phyloP scores from a whole-genome alignment of 768 basidiomycete genomes.

The Lactifluus rugatus region DNA sequence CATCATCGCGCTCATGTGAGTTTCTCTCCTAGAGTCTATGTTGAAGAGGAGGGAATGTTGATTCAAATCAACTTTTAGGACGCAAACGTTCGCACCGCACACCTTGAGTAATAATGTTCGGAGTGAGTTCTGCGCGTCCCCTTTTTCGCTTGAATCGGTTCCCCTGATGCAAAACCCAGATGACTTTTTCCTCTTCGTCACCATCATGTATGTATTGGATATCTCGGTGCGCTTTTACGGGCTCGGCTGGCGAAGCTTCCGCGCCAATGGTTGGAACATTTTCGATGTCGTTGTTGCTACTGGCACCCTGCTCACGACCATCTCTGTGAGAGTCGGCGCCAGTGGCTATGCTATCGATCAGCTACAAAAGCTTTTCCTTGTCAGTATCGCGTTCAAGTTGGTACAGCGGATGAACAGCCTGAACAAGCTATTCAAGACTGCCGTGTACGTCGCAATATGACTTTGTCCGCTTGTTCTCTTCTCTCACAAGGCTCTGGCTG shows the following conservation, averaged over 20 bases:
- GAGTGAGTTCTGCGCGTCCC: conserved; percentile 36
- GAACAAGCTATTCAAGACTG: conserved; percentile 95
- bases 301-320: conserved; percentile 77
- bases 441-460: conserved; percentile 51
- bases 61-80: conserved; percentile 39
- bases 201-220: conserved; percentile 66
- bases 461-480: background rate
- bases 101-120: conserved; percentile 43
- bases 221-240: conserved; percentile 71
- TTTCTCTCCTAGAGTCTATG: conserved; percentile 1
- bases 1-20: conserved; percentile 74
- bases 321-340: conserved; percentile 51
- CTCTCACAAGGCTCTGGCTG: background rate
- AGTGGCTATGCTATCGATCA: conserved; percentile 48
- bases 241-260: conserved; percentile 75
- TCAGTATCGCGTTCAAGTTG: conserved; percentile 88
- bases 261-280: conserved; percentile 88
- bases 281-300: conserved; percentile 76
- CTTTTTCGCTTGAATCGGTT: background rate
- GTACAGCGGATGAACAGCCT: conserved; percentile 80
- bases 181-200: conserved; percentile 64
- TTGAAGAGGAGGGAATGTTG: background rate
- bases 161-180: conserved; percentile 35
- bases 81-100: conserved; percentile 58
- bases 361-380: conserved; percentile 84